Evolutionary conservation across 805 yeast genomes (phyloP).

Genomic region (Zygosaccharomyces gambellarensis): DNA sequence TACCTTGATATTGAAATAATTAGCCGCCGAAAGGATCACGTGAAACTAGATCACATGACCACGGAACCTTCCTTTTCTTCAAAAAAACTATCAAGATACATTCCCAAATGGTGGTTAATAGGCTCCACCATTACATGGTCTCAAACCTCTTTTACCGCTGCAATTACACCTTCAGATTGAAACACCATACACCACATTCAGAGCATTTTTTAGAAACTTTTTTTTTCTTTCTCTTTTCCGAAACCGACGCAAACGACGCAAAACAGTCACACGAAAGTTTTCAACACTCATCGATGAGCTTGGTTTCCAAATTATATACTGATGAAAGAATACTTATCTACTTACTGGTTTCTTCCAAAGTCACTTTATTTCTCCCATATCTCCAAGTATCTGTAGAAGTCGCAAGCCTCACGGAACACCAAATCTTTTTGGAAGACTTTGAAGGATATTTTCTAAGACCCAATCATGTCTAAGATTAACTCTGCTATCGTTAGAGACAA

Average conservation of each 20-base stretch:
- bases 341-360: too few relatives aligned
- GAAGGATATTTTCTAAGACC: slow-evolving; percentile 4
- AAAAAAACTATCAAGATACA: too few relatives aligned
- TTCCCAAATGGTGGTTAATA: too few relatives aligned
- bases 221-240: background rate
- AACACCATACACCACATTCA: slow-evolving; percentile 7
- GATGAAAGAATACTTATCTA: background rate
- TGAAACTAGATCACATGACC: too few relatives aligned
- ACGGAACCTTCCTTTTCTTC: too few relatives aligned
- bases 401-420: slow-evolving; percentile 52
- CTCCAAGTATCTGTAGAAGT: slow-evolving; percentile 23
- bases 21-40: too few relatives aligned
- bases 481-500: slow-evolving; percentile 92
- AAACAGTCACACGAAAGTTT: slow-evolving; percentile 6
- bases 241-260: slow-evolving; percentile 1
- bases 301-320: background rate
- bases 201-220: background rate
- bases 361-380: background rate
- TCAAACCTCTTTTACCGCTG: background rate
- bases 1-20: too few relatives aligned
- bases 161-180: background rate
- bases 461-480: slow-evolving; percentile 79
- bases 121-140: too few relatives aligned
- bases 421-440: slow-evolving; percentile 72
- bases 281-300: background rate